Percentiles rank a stretch among this genome's conserved stretches.
Conservation (phyloP, 306 rosid genomes). For the Trifolium repens region DNA sequence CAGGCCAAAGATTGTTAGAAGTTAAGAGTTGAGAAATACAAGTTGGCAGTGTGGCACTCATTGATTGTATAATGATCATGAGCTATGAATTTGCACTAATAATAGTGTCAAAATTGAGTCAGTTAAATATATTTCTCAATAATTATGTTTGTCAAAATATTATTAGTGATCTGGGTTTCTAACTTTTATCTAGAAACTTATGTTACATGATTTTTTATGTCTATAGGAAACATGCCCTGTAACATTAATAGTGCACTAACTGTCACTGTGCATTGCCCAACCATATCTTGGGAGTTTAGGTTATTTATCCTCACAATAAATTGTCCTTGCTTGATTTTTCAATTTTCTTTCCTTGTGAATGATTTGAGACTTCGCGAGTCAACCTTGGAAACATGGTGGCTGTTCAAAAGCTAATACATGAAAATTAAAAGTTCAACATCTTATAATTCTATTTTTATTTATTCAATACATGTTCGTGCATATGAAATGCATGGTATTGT, state of each 20-base stretch:
- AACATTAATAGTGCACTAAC: neutral
- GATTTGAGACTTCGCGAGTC: neutral
- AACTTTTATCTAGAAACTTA: no score
- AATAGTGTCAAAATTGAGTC: no score
- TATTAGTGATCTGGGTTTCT: no score
- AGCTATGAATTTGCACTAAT: neutral
- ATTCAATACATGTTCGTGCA: neutral
- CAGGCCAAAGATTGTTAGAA: neutral
- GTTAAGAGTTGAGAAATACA: conserved; percentile 7
- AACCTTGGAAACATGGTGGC: neutral
- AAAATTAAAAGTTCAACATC: neutral
- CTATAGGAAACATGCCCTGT: neutral
- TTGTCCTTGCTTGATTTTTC: neutral
- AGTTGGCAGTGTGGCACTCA: neutral
- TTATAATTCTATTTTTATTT: no score
- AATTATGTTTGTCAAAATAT: no score
- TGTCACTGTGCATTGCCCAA: neutral
- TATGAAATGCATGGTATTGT: no score
- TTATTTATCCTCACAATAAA: neutral
- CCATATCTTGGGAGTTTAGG: conserved; percentile 17
- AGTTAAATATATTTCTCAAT: neutral
- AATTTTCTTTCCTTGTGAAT: conserved; percentile 1
- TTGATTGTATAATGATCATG: neutral
- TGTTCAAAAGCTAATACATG: neutral
- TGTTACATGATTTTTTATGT: neutral